Evolutionary conservation across 305 asterid genomes (phyloP), one percentile per base, ranked within the genome.

Genomic region (Fraxinus sp.): DNA sequence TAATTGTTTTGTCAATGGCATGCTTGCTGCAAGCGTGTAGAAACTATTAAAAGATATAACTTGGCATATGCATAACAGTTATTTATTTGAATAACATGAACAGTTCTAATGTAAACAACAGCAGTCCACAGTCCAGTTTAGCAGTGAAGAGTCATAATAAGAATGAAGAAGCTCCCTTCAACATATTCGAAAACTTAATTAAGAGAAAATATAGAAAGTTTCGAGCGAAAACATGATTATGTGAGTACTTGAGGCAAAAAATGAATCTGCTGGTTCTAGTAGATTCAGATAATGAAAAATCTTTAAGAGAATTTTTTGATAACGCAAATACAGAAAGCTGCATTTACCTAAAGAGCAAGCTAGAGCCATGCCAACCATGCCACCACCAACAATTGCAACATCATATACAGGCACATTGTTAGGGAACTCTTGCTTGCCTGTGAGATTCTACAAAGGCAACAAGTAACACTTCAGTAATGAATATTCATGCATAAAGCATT

Each of bases 341-440:
- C 16, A 83, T 62, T 78, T 89, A 97, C 99, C 98, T 80, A 97
- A 88, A 74, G 98, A 88, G 89, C 95, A 94, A 14, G 99, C 98
- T 66, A 97, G 91, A 84, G 98, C 98, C 97, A 93, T 90, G 86
- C 98, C 99, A 78, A 94, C 99, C 99, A 94, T 93, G 88, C 99
- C 98, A 74, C 99, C 99, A 84, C 99, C 98, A 86, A 97, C 99
- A 86, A 97, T 92, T 83, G 99, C 98, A 86, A 97, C 88, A 84
- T 97, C 99, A 80, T 94, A 90, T 81, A 93, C 91, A 0, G 91
- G 92, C 83, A 79, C 77, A 83, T 86, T 79, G 35, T 85, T 81
- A 46, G 83, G 72, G 33, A 80, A 7, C 76, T 79, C 88, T 46
- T 77, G 83, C 84, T 89, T 83, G 73, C 74, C 81, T 71, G 85